Percentiles rank a stretch among this genome's conserved stretches.
Evolutionary conservation across 1,284 basidiomycete genomes (phyloP).

Genomic region (Sporisorium graminicola): DNA sequence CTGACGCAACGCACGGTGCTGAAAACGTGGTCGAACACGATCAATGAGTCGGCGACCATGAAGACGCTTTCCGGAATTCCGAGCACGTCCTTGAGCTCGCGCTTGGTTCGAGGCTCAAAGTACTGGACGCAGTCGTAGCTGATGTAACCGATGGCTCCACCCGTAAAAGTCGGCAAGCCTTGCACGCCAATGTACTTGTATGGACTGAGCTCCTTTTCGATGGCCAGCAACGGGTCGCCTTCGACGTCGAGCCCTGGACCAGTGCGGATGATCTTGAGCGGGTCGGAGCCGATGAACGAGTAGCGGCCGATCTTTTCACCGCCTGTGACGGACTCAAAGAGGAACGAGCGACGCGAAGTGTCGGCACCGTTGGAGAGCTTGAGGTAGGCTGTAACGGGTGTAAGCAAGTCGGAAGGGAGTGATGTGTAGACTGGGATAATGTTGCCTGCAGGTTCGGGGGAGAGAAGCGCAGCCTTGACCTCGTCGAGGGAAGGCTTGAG

Average conservation of each 20-base stretch:
- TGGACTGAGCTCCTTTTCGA: constrained; percentile 87
- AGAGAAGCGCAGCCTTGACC: constrained; percentile 59
- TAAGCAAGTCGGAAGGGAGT: constrained; percentile 93
- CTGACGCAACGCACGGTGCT: constrained; percentile 94
- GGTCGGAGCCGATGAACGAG: constrained; percentile 96
- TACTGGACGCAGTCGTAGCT: constrained; percentile 95
- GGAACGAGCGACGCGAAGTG: constrained; percentile 69
- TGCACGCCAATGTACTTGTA: constrained; percentile 93
- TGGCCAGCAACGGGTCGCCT: constrained; percentile 86
- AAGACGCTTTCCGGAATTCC: constrained; percentile 94
- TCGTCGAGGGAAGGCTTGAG: constrained; percentile 60
- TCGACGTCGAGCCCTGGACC: constrained; percentile 84
- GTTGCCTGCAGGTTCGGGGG: constrained; percentile 75
- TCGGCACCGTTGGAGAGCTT: constrained; percentile 90
- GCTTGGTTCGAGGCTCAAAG: constrained; percentile 79
- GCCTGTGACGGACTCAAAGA: constrained; percentile 77
- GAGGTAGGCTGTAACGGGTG: constrained; percentile 96
- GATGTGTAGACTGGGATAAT: constrained; percentile 92
- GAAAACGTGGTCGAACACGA: constrained; percentile 97
- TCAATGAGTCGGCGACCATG: constrained; percentile 93
- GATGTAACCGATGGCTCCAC: constrained; percentile 97
- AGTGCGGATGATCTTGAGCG: constrained; percentile 89
- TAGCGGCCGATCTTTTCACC: constrained; percentile 93
- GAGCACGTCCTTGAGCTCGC: constrained; percentile 78
- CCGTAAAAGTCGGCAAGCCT: constrained; percentile 93